A percentile compares a stretch with the other conserved stretches of the same genome.
Evolutionary conservation across 306 rosid genomes (phyloP).

Genomic region (Ochetophila trinervis): DNA sequence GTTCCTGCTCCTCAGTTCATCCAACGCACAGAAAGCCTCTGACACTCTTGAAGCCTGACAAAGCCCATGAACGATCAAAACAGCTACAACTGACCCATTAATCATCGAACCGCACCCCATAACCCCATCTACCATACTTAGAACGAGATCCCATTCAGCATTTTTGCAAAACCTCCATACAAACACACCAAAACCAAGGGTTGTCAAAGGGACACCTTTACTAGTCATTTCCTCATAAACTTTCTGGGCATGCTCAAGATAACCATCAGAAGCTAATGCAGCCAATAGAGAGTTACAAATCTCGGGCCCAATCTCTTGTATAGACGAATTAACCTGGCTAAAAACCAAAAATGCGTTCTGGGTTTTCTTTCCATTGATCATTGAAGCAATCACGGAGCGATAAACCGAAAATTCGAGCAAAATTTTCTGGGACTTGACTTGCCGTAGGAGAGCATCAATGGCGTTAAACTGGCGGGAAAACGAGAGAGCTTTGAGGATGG

Average conservation of each 20-base stretch:
- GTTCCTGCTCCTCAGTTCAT: slow-evolving; percentile 60
- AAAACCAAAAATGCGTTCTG: slow-evolving; percentile 53
- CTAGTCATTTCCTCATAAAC: slow-evolving; percentile 63
- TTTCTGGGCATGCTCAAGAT: slow-evolving; percentile 43
- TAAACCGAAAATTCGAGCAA: slow-evolving; percentile 46
- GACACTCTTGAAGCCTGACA: slow-evolving; percentile 47
- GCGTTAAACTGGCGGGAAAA: slow-evolving; percentile 48
- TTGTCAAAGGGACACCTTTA: slow-evolving; percentile 43
- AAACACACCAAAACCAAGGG: slow-evolving; percentile 82
- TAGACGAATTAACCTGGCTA: slow-evolving; percentile 15
- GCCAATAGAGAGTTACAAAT: slow-evolving; percentile 66
- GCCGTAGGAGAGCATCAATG: slow-evolving; percentile 57
- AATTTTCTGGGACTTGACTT: slow-evolving; percentile 46
- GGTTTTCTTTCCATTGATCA: slow-evolving; percentile 43
- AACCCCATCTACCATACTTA: slow-evolving; percentile 52
- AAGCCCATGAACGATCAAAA: slow-evolving; percentile 66
- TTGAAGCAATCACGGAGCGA: slow-evolving; percentile 51
- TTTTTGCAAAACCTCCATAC: slow-evolving; percentile 50
- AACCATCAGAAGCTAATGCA: slow-evolving; percentile 63
- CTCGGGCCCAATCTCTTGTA: slow-evolving; percentile 39
- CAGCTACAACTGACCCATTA: slow-evolving; percentile 70
- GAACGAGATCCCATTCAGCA: slow-evolving; percentile 37
- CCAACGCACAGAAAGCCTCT: slow-evolving; percentile 59
- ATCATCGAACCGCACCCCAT: slow-evolving; percentile 39
- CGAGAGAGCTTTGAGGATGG: slow-evolving; percentile 63